phyloP scores from a whole-genome alignment of 106 monocot species.

The Allium fistulosum region DNA sequence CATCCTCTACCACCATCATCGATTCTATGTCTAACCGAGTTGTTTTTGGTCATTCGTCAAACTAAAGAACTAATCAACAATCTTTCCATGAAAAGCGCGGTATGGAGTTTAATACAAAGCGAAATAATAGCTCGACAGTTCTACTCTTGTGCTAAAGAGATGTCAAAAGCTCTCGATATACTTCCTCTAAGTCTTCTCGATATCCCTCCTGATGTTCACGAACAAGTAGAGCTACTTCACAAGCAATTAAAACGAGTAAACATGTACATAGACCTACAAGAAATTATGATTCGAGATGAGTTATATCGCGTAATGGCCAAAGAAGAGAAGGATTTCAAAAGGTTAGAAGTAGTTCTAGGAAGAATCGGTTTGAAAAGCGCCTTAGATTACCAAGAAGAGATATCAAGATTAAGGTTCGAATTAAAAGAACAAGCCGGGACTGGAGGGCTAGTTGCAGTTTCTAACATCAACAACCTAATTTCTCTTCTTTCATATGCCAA shows the following conservation, averaged over 20 bases:
- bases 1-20: conserved; percentile 19
- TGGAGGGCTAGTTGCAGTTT: conserved; percentile 39
- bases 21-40: conserved; percentile 41
- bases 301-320: conserved; percentile 14
- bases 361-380: conserved; percentile 12
- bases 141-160: conserved; percentile 15
- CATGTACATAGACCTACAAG: conserved; percentile 14
- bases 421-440: conserved; percentile 38
- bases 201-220: conserved; percentile 21
- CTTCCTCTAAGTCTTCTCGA: conserved; percentile 25
- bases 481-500: conserved; percentile 12
- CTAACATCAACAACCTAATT: conserved; percentile 30
- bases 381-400: conserved; percentile 30
- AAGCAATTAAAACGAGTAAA: conserved; percentile 20
- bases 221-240: conserved; percentile 36
- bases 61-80: conserved; percentile 17
- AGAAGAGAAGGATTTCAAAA: conserved; percentile 10
- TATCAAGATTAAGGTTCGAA: conserved; percentile 16
- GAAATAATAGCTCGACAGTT: conserved; percentile 16
- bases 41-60: conserved; percentile 22
- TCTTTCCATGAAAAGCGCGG: conserved; percentile 9
- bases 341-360: conserved; percentile 18
- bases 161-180: conserved; percentile 30
- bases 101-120: conserved; percentile 26
- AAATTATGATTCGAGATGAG: conserved; percentile 22